Percentiles rank a stretch among this genome's conserved stretches.
phyloP scores from a whole-genome alignment of 371 early-diverging fungal species.

The Saksenaea vasiformis region DNA sequence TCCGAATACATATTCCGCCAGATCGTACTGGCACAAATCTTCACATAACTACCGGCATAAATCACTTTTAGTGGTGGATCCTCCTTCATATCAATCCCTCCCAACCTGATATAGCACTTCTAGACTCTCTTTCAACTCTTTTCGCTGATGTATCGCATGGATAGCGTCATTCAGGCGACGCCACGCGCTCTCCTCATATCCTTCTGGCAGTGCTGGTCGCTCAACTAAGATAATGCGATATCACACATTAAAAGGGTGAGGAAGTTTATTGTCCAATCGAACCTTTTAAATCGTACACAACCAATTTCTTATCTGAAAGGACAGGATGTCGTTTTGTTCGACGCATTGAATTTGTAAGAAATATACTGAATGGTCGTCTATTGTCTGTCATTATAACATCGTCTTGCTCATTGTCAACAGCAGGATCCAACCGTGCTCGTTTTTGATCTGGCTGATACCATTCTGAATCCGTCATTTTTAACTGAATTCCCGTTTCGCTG shows the following conservation, averaged over 20 bases:
- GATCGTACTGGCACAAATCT: conserved; percentile 82
- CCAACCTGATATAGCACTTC: conserved; percentile 83
- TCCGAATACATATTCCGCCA: conserved; percentile 63
- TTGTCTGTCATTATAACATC: conserved; percentile 2
- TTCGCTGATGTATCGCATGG: conserved; percentile 68
- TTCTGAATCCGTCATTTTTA: background rate
- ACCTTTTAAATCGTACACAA: conserved; percentile 38
- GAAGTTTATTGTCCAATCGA: background rate
- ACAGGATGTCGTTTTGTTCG: conserved; percentile 33
- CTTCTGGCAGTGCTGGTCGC: conserved; percentile 71
- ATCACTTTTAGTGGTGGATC: background rate
- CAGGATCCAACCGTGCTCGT: background rate
- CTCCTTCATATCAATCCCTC: background rate
- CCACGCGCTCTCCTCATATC: conserved; percentile 72
- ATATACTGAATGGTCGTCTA: conserved; percentile 29
- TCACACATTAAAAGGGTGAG: background rate
- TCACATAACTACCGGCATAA: conserved; percentile 64
- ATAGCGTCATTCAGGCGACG: conserved; percentile 68
- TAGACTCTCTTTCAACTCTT: conserved; percentile 65
- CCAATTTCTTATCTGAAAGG: conserved; percentile 40
- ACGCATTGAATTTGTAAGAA: conserved; percentile 26
- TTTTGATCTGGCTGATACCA: conserved; percentile 8
- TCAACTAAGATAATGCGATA: conserved; percentile 19
- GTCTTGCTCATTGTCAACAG: background rate
- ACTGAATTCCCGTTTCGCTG: too few relatives aligned